Evolutionary conservation across 768 basidiomycete genomes (phyloP).

Genomic region (Cytidiella melzeri): DNA sequence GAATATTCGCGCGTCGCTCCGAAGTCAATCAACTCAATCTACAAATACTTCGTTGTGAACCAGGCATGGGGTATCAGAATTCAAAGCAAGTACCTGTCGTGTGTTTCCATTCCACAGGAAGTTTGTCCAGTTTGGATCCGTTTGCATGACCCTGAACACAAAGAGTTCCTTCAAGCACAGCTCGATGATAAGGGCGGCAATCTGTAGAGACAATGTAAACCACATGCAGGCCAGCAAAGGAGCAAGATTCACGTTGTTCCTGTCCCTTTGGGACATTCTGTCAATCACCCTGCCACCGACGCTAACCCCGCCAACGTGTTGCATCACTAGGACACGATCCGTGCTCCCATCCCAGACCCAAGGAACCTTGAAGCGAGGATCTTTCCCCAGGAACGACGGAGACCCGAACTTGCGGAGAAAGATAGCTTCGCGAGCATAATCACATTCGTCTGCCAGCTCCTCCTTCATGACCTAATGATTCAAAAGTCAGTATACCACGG

Average conservation of each 20-base stretch:
- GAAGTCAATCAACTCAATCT: conserved; percentile 91
- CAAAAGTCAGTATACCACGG: neutral
- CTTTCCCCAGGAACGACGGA: conserved; percentile 42
- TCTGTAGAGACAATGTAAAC: conserved; percentile 40
- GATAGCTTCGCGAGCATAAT: conserved; percentile 79
- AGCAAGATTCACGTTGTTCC: conserved; percentile 82
- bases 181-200: conserved; percentile 74
- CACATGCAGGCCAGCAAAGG: no score
- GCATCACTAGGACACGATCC: conserved; percentile 83
- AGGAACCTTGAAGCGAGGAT: conserved; percentile 74
- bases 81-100: conserved; percentile 46
- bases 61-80: neutral
- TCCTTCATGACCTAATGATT: conserved; percentile 68
- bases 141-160: conserved; percentile 91
- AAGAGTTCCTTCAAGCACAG: conserved; percentile 90
- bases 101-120: conserved; percentile 80
- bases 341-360: conserved; percentile 84
- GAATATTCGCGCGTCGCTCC: conserved; percentile 89
- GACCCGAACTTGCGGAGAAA: conserved; percentile 59
- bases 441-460: conserved; percentile 89
- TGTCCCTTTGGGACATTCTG: conserved; percentile 53
- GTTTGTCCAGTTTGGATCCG: conserved; percentile 98
- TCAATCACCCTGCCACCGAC: conserved; percentile 60
- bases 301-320: conserved; percentile 72
- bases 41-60: neutral